Conservation (phyloP, 2,329 filamentous ascomycete genomes). For the Aspergillus ibericus region DNA sequence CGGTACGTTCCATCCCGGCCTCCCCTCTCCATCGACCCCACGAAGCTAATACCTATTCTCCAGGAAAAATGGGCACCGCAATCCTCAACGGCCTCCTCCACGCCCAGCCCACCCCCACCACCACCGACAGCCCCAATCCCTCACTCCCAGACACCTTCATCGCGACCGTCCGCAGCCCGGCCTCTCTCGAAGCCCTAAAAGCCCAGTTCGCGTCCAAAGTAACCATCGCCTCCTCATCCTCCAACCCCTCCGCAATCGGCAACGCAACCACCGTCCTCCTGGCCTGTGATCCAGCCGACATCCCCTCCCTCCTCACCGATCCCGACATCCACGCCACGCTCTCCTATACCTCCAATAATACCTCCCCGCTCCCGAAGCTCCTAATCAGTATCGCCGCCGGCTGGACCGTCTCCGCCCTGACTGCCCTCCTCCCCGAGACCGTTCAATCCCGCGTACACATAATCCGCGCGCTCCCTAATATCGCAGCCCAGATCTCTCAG, state of each 20-base stretch:
- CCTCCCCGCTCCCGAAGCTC: not conserved
- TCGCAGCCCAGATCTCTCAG: not conserved
- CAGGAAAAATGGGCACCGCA: conserved; percentile 6
- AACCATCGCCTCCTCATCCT: not conserved
- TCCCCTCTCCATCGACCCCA: not conserved
- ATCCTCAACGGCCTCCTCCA: not conserved
- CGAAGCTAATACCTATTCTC: not conserved
- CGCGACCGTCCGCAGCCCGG: not conserved
- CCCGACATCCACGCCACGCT: not conserved
- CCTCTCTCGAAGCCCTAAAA: not conserved
- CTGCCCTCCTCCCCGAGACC: not conserved
- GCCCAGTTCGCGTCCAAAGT: not conserved
- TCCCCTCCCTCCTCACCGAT: not conserved
- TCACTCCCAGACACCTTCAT: not conserved
- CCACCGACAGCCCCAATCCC: not conserved
- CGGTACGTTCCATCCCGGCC: not conserved
- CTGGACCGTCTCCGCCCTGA: not conserved
- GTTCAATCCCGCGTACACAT: not conserved
- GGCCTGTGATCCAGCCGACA: not conserved
- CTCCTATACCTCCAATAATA: not conserved
- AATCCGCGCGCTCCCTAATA: not conserved
- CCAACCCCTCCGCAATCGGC: not conserved
- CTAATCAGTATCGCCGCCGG: conserved; percentile 1
- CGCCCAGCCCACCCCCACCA: not conserved
- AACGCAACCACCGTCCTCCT: not conserved